Percentiles rank a stretch among this genome's conserved stretches.
These are phyloP conservation scores for Gossypium stocksii DNA, from an alignment of 345 rosid genomes.

Conservation along the genomic window DNA sequence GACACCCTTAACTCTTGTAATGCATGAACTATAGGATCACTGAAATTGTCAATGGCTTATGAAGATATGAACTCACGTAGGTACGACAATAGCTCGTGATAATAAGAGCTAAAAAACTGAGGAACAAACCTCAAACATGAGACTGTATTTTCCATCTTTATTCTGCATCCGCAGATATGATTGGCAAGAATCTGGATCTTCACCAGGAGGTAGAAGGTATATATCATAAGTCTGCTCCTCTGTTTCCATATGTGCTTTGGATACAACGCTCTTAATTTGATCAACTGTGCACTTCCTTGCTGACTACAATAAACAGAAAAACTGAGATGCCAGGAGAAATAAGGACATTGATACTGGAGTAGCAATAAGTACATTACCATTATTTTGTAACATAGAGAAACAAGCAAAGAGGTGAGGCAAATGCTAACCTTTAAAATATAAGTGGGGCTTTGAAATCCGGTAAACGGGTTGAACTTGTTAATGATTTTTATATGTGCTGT, in stretches of 20 bases:
- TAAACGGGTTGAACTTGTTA: slow-evolving; percentile 94
- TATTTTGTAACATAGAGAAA: not conserved
- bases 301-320: slow-evolving; percentile 55
- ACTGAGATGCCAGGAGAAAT: slow-evolving; percentile 22
- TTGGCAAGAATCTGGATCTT: slow-evolving; percentile 94
- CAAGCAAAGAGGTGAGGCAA: not conserved
- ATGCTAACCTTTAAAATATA: slow-evolving; percentile 83
- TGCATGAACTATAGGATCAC: not conserved
- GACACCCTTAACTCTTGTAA: not conserved
- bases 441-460: slow-evolving; percentile 95
- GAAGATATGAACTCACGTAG: not conserved
- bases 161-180: slow-evolving; percentile 98
- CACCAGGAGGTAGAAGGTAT: slow-evolving; percentile 98
- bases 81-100: not conserved
- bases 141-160: slow-evolving; percentile 96
- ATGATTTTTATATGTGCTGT: slow-evolving; percentile 90
- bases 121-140: slow-evolving; percentile 93
- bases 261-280: slow-evolving; percentile 60
- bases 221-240: slow-evolving; percentile 91
- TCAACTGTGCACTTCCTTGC: slow-evolving; percentile 58
- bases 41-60: not conserved
- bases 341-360: slow-evolving; percentile 11
- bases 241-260: slow-evolving; percentile 65
- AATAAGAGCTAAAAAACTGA: not conserved
- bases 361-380: not conserved